These are phyloP conservation scores for Cyberlindnera samutprakarnensis DNA, from an alignment of 805 yeast species.

Conservation along the genomic window DNA sequence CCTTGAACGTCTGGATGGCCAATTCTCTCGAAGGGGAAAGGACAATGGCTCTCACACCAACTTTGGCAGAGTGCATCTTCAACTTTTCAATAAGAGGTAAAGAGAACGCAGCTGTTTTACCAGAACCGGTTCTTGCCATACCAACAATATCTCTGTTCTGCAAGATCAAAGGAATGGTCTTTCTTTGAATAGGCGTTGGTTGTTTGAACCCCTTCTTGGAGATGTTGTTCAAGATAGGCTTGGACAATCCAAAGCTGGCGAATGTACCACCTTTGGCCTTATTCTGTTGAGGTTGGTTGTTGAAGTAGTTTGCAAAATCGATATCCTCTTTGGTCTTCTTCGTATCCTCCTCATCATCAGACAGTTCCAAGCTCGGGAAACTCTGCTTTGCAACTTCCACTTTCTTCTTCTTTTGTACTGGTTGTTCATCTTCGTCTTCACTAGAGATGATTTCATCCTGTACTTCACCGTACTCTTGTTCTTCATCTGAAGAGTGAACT, in stretches of 20 bases:
- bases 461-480: constrained; percentile 26
- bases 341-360: constrained; percentile 38
- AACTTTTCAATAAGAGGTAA: constrained; percentile 84
- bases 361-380: constrained; percentile 47
- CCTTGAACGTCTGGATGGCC: constrained; percentile 87
- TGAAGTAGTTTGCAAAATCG: constrained; percentile 38
- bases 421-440: constrained; percentile 36
- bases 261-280: constrained; percentile 75
- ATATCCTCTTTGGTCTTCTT: constrained; percentile 32
- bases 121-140: constrained; percentile 99
- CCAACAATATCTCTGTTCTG: constrained; percentile 93
- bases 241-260: constrained; percentile 84
- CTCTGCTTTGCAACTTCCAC: constrained; percentile 14
- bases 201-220: constrained; percentile 81
- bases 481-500: constrained; percentile 22
- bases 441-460: constrained; percentile 49
- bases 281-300: constrained; percentile 37
- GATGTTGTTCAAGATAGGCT: constrained; percentile 60
- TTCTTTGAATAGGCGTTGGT: constrained; percentile 97
- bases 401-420: constrained; percentile 20
- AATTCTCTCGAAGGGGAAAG: constrained; percentile 94
- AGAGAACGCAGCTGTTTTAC: constrained; percentile 96
- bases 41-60: constrained; percentile 84
- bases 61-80: constrained; percentile 75
- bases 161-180: constrained; percentile 85